phyloP scores from a whole-genome alignment of 2,329 filamentous ascomycete species.

The Colletotrichum theobromicola region DNA sequence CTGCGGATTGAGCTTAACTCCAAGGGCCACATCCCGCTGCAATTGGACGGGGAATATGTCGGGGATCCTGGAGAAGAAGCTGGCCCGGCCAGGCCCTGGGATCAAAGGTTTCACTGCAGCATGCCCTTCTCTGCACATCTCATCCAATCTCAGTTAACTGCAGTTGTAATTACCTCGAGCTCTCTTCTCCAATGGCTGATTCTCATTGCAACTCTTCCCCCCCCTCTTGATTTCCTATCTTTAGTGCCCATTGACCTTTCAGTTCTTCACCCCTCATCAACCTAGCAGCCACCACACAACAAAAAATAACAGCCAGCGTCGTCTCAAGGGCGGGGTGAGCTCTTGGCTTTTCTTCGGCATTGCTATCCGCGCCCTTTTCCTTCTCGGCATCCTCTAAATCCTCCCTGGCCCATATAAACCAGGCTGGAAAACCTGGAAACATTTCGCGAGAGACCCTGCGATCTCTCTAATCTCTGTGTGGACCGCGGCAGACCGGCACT shows the following conservation, averaged over 20 bases:
- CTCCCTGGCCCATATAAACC: slow-evolving; percentile 16
- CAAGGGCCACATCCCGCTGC: not conserved
- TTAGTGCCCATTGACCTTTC: not conserved
- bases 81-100: not conserved
- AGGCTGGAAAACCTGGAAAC: slow-evolving; percentile 9
- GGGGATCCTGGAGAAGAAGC: slow-evolving; percentile 8
- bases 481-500: slow-evolving; percentile 12
- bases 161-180: not conserved
- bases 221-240: not conserved
- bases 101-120: not conserved
- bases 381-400: not conserved
- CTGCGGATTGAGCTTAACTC: slow-evolving; percentile 17
- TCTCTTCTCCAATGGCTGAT: not conserved
- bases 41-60: slow-evolving; percentile 19
- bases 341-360: slow-evolving; percentile 14
- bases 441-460: not conserved
- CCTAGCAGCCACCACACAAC: not conserved
- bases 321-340: not conserved
- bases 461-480: not conserved
- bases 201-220: not conserved
- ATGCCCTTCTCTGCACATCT: not conserved
- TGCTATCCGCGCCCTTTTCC: not conserved
- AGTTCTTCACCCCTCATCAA: not conserved
- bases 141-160: not conserved
- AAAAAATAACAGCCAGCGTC: not conserved